Percentiles rank a stretch among this genome's conserved stretches.
These are phyloP conservation scores for Camelina hispida DNA, from an alignment of 345 rosid species.

Conservation along the genomic window DNA sequence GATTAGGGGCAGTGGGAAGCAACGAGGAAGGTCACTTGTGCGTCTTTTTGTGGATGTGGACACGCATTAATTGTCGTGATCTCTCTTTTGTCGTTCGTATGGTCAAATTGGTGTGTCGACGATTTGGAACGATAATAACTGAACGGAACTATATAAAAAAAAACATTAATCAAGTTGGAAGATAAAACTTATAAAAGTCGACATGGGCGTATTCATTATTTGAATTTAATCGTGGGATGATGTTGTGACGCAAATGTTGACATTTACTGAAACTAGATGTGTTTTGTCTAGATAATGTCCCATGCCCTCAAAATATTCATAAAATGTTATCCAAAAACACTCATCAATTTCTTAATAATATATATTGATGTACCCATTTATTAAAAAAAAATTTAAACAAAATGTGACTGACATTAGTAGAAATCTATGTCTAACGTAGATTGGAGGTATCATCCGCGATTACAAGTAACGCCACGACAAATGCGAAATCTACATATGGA, in stretches of 20 bases:
- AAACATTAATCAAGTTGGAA: background rate
- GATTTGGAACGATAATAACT: background rate
- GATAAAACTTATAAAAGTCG: slow-evolving; percentile 15
- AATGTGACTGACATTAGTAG: background rate
- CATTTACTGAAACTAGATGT: background rate
- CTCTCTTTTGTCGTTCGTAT: slow-evolving; percentile 19
- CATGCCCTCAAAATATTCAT: slow-evolving; percentile 4
- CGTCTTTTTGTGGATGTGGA: slow-evolving; percentile 36
- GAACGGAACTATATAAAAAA: slow-evolving; percentile 7
- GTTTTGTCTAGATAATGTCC: slow-evolving; percentile 3
- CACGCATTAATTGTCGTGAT: slow-evolving; percentile 5
- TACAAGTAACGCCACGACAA: slow-evolving; percentile 47
- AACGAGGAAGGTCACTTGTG: slow-evolving; percentile 44
- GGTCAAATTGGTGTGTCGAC: slow-evolving; percentile 31
- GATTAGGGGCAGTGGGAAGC: slow-evolving; percentile 23
- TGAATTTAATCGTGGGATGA: background rate
- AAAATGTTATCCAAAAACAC: background rate
- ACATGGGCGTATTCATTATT: background rate
- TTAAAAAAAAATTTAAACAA: too few relatives aligned
- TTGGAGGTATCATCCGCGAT: slow-evolving; percentile 33
- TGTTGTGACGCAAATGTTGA: slow-evolving; percentile 3
- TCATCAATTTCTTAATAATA: too few relatives aligned
- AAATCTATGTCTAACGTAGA: slow-evolving; percentile 6
- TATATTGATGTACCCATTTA: too few relatives aligned
- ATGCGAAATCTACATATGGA: slow-evolving; percentile 59